Evolutionary conservation across 768 basidiomycete genomes (phyloP).

Genomic region (Postia placenta): DNA sequence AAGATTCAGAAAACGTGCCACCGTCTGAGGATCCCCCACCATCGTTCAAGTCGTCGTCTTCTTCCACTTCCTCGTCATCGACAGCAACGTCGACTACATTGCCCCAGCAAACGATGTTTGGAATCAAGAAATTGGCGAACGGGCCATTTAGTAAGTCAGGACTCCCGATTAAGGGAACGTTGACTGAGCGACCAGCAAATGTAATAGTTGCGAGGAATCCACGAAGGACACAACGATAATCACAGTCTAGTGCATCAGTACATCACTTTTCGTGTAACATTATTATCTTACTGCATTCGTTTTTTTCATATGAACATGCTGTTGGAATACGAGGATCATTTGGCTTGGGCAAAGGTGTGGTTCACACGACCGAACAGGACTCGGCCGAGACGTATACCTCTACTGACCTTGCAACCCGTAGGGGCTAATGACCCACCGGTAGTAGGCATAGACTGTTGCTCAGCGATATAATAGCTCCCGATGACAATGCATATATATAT

Average conservation of each 20-base stretch:
- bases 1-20: conserved; percentile 18
- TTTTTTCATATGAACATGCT: not conserved
- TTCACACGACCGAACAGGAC: too few species aligned
- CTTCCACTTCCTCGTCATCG: conserved; percentile 34
- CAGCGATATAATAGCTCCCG: conserved; percentile 1
- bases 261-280: conserved; percentile 4
- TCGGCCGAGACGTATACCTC: too few species aligned
- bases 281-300: not conserved
- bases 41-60: conserved; percentile 26
- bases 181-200: conserved; percentile 31
- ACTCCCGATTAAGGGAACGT: conserved; percentile 21
- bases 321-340: too few species aligned
- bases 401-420: too few species aligned
- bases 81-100: conserved; percentile 8
- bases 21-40: not conserved
- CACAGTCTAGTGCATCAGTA: not conserved
- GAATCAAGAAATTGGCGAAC: conserved; percentile 14
- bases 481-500: not conserved
- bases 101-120: conserved; percentile 11
- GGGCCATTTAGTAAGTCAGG: conserved; percentile 13
- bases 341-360: too few species aligned
- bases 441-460: conserved; percentile 46
- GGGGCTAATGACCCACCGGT: too few species aligned
- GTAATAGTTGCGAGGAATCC: conserved; percentile 13
- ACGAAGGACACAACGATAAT: conserved; percentile 4